Evolutionary conservation across 441 rosid genomes (phyloP).

Genomic region (Syzygium malaccense): DNA sequence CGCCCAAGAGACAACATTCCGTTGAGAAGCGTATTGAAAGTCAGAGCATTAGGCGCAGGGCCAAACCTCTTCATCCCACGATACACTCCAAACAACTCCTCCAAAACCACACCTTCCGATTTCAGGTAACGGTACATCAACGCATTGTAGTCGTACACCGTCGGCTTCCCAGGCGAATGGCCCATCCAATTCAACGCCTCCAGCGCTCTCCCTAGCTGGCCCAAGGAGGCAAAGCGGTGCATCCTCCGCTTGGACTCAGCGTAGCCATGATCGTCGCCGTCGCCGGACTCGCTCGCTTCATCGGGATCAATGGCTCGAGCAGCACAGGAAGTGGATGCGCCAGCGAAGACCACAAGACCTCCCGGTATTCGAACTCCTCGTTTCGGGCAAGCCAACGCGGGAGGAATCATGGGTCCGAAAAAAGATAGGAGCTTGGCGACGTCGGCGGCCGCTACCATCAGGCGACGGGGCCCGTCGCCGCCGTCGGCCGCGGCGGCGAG

Average conservation of each 20-base stretch:
- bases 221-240: slow-evolving; percentile 20
- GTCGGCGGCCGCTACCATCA: neutral
- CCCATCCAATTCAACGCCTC: slow-evolving; percentile 18
- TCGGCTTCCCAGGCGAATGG: slow-evolving; percentile 17
- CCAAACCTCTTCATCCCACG: slow-evolving; percentile 26
- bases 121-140: slow-evolving; percentile 19
- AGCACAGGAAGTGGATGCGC: slow-evolving; percentile 16
- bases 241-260: slow-evolving; percentile 14
- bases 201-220: slow-evolving; percentile 22
- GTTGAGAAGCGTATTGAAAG: slow-evolving; percentile 25
- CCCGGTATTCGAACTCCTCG: neutral
- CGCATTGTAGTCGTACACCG: slow-evolving; percentile 26
- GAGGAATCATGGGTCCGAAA: neutral
- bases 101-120: slow-evolving; percentile 4
- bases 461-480: neutral
- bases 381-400: neutral
- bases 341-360: neutral
- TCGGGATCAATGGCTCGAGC: neutral
- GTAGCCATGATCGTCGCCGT: neutral
- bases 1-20: slow-evolving; percentile 15
- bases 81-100: slow-evolving; percentile 13
- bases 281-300: neutral
- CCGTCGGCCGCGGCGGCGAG: neutral
- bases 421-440: neutral
- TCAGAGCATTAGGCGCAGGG: slow-evolving; percentile 26